A percentile compares a stretch with the other conserved stretches of the same genome.
Conservation (phyloP, 2,329 filamentous ascomycete genomes). For the Pseudogymnoascus sp. region DNA sequence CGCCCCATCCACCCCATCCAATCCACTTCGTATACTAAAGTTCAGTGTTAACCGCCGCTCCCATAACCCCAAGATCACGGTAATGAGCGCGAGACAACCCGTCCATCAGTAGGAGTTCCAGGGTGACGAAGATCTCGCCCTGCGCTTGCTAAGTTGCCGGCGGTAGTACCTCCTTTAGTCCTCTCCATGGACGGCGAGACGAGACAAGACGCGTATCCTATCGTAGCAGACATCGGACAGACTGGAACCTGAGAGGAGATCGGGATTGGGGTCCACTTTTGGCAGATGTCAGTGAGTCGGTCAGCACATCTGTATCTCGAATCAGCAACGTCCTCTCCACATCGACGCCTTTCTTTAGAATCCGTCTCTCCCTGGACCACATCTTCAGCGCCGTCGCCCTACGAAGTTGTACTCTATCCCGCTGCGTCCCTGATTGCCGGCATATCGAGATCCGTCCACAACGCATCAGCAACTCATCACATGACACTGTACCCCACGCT, state of each 20-base stretch:
- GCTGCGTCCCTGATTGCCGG: neutral
- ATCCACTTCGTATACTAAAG: neutral
- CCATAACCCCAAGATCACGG: neutral
- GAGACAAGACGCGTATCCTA: neutral
- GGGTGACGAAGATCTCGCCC: neutral
- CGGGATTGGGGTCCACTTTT: neutral
- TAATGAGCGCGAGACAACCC: conserved; percentile 4
- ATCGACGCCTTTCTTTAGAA: neutral
- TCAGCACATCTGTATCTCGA: neutral
- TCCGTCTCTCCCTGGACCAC: neutral
- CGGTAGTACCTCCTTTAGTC: neutral
- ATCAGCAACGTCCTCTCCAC: neutral
- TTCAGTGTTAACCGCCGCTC: neutral
- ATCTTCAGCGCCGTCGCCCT: neutral
- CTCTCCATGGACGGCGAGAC: neutral
- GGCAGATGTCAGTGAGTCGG: conserved; percentile 2
- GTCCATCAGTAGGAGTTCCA: neutral
- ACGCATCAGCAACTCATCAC: neutral
- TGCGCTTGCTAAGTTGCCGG: neutral
- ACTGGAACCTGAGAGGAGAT: too few species aligned
- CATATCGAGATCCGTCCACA: neutral
- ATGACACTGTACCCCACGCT: neutral
- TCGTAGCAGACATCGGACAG: neutral
- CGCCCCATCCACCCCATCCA: neutral
- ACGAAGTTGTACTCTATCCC: neutral